Evolutionary conservation across 768 basidiomycete species (phyloP).

Genomic region (Psilocybe azurescens): DNA sequence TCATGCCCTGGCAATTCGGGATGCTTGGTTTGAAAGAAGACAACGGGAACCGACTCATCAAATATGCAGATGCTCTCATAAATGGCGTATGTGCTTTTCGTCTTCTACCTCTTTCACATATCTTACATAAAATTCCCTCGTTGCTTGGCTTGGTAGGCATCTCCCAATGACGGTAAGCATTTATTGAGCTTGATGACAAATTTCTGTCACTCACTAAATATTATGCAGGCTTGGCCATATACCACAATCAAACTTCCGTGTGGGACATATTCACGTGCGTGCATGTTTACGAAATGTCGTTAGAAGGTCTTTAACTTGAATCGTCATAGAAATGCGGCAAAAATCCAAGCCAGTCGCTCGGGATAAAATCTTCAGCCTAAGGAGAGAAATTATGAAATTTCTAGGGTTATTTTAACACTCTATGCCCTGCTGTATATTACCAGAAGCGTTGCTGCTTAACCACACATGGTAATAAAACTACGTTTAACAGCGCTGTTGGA

Average conservation of each 20-base stretch:
- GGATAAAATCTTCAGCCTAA: slow-evolving; percentile 8
- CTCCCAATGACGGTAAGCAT: slow-evolving; percentile 57
- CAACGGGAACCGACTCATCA: slow-evolving; percentile 57
- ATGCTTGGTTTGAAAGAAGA: slow-evolving; percentile 51
- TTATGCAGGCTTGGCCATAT: slow-evolving; percentile 49
- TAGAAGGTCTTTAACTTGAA: slow-evolving; percentile 5
- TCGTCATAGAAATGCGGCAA: slow-evolving; percentile 35
- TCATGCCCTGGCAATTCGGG: slow-evolving; percentile 68
- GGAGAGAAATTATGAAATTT: no score
- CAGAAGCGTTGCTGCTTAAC: no score
- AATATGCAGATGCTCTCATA: slow-evolving; percentile 58
- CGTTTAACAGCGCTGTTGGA: no score
- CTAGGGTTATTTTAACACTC: no score
- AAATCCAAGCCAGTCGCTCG: slow-evolving; percentile 38
- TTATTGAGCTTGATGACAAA: no score
- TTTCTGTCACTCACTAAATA: background rate
- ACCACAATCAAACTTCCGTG: slow-evolving; percentile 55
- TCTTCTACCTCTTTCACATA: background rate
- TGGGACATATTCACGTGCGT: slow-evolving; percentile 58
- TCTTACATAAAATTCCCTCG: background rate
- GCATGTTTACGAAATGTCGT: background rate
- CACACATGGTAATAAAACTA: no score
- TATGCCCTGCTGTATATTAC: no score
- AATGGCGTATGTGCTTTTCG: slow-evolving; percentile 39
- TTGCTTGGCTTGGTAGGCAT: slow-evolving; percentile 38